A percentile compares a stretch with the other conserved stretches of the same genome.
These are phyloP conservation scores for Quercus phellos DNA, from an alignment of 331 rosid genomes.

Conservation along the genomic window DNA sequence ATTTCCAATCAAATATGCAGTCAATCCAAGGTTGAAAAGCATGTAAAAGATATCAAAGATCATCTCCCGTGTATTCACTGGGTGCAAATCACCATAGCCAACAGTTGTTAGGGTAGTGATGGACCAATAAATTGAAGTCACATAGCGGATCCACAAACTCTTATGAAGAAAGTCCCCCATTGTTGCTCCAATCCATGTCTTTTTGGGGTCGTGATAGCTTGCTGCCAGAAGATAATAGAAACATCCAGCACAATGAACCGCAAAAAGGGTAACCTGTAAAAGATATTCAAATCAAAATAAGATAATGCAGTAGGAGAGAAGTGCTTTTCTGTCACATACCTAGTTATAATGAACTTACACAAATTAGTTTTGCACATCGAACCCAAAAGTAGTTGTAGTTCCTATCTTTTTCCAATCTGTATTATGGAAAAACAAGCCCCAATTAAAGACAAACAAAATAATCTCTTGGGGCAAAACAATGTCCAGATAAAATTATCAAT, in stretches of 20 bases:
- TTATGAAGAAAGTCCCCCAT: slow-evolving; percentile 42
- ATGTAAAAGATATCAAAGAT: slow-evolving; percentile 81
- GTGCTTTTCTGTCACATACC: not conserved
- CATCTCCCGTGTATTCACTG: slow-evolving; percentile 92
- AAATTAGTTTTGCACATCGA: slow-evolving; percentile 87
- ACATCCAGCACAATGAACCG: slow-evolving; percentile 89
- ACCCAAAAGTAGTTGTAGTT: slow-evolving; percentile 91
- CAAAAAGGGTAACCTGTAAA: slow-evolving; percentile 83
- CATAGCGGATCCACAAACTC: slow-evolving; percentile 75
- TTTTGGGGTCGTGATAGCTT: slow-evolving; percentile 58
- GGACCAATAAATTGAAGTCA: slow-evolving; percentile 86
- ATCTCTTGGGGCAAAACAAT: not conserved
- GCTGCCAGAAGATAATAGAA: slow-evolving; percentile 93
- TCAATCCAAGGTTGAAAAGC: slow-evolving; percentile 91
- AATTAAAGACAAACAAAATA: not conserved
- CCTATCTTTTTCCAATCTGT: slow-evolving; percentile 87
- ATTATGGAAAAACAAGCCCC: not conserved
- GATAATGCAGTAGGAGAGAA: not conserved
- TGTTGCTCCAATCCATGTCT: slow-evolving; percentile 73
- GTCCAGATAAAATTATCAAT: not conserved
- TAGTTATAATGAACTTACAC: slow-evolving; percentile 45
- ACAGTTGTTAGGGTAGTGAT: slow-evolving; percentile 91
- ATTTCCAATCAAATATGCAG: slow-evolving; percentile 92
- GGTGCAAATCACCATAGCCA: slow-evolving; percentile 95
- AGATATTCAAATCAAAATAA: not conserved